These are phyloP conservation scores for Peronospora farinosa DNA, from an alignment of 352 stramenopile genomes.

Conservation along the genomic window DNA sequence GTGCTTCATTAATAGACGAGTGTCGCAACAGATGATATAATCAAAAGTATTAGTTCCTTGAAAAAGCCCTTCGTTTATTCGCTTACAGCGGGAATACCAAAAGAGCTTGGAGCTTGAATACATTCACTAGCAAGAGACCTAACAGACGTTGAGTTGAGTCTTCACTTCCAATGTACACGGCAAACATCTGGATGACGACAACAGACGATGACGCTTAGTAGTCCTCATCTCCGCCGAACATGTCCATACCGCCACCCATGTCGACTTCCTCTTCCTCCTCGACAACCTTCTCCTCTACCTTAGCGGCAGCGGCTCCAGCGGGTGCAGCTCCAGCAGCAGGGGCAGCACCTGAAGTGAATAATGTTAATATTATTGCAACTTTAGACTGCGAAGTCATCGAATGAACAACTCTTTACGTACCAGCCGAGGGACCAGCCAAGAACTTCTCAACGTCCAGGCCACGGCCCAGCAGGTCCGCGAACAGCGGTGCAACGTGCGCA, in stretches of 20 bases:
- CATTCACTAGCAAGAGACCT: conserved; percentile 18
- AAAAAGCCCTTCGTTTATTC: conserved; percentile 72
- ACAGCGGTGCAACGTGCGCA: conserved; percentile 75
- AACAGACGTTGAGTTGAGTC: conserved; percentile 10
- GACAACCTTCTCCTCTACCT: conserved; percentile 55
- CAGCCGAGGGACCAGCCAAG: conserved; percentile 80
- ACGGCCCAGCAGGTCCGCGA: conserved; percentile 73
- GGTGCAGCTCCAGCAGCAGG: conserved; percentile 46
- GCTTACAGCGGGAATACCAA: conserved; percentile 34
- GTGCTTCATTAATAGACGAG: conserved; percentile 55
- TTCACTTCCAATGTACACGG: conserved; percentile 10
- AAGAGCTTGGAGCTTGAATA: conserved; percentile 25
- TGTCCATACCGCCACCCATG: conserved; percentile 79
- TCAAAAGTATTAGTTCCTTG: conserved; percentile 28
- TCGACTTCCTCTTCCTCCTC: conserved; percentile 86
- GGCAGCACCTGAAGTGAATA: conserved; percentile 35
- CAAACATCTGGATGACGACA: conserved; percentile 5
- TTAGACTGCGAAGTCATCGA: not conserved
- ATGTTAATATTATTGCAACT: conserved; percentile 3
- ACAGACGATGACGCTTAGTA: conserved; percentile 48
- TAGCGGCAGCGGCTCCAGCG: conserved; percentile 37
- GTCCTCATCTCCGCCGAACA: conserved; percentile 83
- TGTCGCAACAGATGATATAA: not conserved
- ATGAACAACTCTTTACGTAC: conserved; percentile 26
- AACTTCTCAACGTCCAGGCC: conserved; percentile 85